These are phyloP conservation scores for Trichosporon faecale DNA, from an alignment of 1,284 basidiomycete genomes.

Conservation along the genomic window DNA sequence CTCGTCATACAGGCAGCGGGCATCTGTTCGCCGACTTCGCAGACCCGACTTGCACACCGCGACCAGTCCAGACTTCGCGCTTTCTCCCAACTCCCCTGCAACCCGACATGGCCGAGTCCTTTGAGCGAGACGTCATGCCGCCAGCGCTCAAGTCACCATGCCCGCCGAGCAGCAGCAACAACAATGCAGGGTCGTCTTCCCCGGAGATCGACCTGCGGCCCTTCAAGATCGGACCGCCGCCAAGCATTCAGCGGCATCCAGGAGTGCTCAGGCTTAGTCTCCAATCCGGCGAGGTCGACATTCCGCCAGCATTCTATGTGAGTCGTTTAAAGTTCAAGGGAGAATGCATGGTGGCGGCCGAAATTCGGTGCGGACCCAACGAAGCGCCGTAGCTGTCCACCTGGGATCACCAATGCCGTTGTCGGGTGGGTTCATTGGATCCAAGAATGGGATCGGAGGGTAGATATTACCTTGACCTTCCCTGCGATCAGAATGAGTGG, in stretches of 20 bases:
- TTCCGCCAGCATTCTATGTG: conserved; percentile 29
- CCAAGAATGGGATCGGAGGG: background rate
- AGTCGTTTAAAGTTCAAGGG: conserved; percentile 5
- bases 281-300: background rate
- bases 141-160: background rate
- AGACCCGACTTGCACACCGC: background rate
- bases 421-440: background rate
- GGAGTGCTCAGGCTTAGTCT: background rate
- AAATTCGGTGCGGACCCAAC: background rate
- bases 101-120: background rate
- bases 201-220: background rate
- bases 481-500: background rate
- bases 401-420: background rate
- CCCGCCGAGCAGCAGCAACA: conserved; percentile 7
- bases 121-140: background rate
- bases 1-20: background rate
- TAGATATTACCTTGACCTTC: background rate
- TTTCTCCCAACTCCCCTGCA: background rate
- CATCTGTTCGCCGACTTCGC: background rate
- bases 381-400: background rate
- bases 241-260: background rate
- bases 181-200: background rate
- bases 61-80: background rate
- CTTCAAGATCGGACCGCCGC: background rate
- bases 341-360: background rate